phyloP scores from a whole-genome alignment of 1,139 yeast genomes.

The Geotrichum citri-aurantii region DNA sequence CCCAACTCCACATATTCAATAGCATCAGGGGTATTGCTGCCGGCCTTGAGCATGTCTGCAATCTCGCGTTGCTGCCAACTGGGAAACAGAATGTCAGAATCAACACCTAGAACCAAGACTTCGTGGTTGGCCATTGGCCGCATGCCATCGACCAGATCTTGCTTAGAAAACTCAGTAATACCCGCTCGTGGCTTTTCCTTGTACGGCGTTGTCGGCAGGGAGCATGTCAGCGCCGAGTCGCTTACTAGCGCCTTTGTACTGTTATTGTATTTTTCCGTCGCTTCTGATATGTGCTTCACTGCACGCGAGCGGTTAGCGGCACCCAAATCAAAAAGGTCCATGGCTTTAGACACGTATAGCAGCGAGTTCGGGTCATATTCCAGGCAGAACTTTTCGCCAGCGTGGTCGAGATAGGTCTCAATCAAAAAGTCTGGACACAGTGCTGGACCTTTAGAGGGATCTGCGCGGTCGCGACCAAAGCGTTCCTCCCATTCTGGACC shows the following conservation, averaged over 20 bases:
- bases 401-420: conserved; percentile 89
- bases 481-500: conserved; percentile 97
- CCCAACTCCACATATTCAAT: conserved; percentile 63
- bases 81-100: conserved; percentile 85
- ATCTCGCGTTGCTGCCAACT: conserved; percentile 92
- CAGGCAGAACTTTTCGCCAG: conserved; percentile 86
- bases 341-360: conserved; percentile 81
- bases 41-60: conserved; percentile 49
- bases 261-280: background rate
- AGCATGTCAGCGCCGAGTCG: conserved; percentile 23
- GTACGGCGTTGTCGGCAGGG: conserved; percentile 53
- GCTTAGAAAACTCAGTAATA: conserved; percentile 20
- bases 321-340: conserved; percentile 91
- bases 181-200: conserved; percentile 41
- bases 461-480: conserved; percentile 83
- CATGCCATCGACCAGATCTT: conserved; percentile 64
- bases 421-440: conserved; percentile 88
- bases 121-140: conserved; percentile 56
- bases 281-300: background rate
- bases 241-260: background rate
- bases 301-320: conserved; percentile 12
- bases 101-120: conserved; percentile 80
- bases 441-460: conserved; percentile 73
- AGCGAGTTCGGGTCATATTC: conserved; percentile 91
- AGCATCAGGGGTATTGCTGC: conserved; percentile 7